These are phyloP conservation scores for Musa itinerans DNA, from an alignment of 176 grass and related monocot genomes.

Conservation along the genomic window DNA sequence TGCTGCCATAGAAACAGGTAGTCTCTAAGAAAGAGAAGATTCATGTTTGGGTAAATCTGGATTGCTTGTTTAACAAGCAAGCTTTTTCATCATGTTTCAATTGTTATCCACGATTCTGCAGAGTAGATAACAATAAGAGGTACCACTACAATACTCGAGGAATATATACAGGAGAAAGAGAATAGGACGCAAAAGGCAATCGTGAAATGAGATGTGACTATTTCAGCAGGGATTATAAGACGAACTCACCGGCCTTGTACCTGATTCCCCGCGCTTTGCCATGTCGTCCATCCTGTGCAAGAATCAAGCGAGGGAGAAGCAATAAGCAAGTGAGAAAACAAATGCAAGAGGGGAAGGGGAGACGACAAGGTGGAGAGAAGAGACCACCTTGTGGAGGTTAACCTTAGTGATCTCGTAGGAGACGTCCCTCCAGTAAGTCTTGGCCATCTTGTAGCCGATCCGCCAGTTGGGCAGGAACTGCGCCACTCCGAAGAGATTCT, in stretches of 20 bases:
- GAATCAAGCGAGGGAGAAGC: slow-evolving; percentile 7
- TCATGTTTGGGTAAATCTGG: too few relatives aligned
- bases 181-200: too few relatives aligned
- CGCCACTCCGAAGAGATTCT: slow-evolving; percentile 84
- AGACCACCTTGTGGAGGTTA: slow-evolving; percentile 73
- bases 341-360: background rate
- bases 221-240: background rate
- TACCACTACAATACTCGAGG: too few relatives aligned
- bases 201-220: too few relatives aligned
- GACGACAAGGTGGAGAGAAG: too few relatives aligned
- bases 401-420: slow-evolving; percentile 85
- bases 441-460: slow-evolving; percentile 77
- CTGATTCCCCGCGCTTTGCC: slow-evolving; percentile 79
- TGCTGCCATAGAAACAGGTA: too few relatives aligned
- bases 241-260: slow-evolving; percentile 65
- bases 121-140: too few relatives aligned
- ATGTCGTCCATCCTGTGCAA: slow-evolving; percentile 61
- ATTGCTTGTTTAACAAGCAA: too few relatives aligned
- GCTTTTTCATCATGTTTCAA: too few relatives aligned
- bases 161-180: too few relatives aligned
- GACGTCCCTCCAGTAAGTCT: slow-evolving; percentile 82
- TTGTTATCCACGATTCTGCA: too few relatives aligned
- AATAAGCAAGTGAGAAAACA: background rate
- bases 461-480: slow-evolving; percentile 83
- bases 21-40: too few relatives aligned